phyloP scores from a whole-genome alignment of 2,329 filamentous ascomycete species.

The Sclerotinia sclerotiorum region DNA sequence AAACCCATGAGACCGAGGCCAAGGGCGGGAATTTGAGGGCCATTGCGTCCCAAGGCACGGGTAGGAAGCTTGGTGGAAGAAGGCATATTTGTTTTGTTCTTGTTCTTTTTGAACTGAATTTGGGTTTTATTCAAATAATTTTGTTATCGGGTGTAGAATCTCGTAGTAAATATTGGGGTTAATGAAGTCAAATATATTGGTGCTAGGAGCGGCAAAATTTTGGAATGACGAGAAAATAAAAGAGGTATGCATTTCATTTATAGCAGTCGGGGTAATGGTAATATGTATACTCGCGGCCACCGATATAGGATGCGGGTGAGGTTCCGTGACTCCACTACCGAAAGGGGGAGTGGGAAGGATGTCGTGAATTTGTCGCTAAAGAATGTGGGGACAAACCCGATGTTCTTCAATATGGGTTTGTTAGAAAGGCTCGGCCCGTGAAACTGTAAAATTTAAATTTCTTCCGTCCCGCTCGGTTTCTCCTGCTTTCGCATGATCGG shows the following conservation, averaged over 20 bases:
- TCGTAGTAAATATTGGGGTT: neutral
- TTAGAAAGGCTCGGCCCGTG: conserved; percentile 8
- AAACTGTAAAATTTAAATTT: neutral
- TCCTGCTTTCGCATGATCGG: neutral
- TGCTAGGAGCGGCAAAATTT: neutral
- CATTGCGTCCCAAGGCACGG: conserved; percentile 23
- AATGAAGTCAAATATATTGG: neutral
- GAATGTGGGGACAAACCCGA: neutral
- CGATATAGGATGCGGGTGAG: conserved; percentile 4
- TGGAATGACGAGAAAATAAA: conserved; percentile 12
- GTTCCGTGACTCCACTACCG: conserved; percentile 21
- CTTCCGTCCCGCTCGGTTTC: neutral
- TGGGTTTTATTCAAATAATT: neutral
- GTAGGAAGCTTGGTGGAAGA: conserved; percentile 25
- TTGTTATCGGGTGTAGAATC: neutral
- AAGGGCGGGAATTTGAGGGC: conserved; percentile 26
- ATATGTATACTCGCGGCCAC: conserved; percentile 17
- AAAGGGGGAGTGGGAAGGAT: conserved; percentile 17
- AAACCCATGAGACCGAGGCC: conserved; percentile 27
- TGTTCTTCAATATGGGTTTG: conserved; percentile 5
- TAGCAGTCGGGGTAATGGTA: conserved; percentile 14
- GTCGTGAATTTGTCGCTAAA: neutral
- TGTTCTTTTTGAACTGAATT: neutral
- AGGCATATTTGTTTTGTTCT: conserved; percentile 13
- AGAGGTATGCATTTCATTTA: neutral